Conservation (phyloP, 2,329 filamentous ascomycete species). For the Cladophialophora carrionii region DNA sequence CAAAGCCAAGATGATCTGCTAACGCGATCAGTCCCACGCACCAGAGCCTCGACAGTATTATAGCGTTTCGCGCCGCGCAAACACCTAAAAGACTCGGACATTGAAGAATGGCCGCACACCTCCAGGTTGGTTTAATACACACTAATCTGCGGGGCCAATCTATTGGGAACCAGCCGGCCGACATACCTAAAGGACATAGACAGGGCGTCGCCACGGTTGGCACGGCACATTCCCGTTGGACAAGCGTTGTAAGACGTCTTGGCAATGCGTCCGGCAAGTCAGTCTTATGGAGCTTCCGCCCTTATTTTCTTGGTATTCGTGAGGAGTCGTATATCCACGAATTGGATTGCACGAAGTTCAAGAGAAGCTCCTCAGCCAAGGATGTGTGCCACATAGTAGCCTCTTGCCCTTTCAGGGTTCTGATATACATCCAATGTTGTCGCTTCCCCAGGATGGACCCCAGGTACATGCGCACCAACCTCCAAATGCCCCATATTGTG, state of each 20-base stretch:
- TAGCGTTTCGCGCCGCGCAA: neutral
- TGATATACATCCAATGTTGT: neutral
- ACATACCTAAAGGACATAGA: neutral
- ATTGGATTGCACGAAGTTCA: neutral
- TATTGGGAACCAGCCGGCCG: slow-evolving; percentile 1
- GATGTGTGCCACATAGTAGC: slow-evolving; percentile 14
- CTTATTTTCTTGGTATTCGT: slow-evolving; percentile 3
- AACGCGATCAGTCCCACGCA: neutral
- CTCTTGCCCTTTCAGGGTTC: slow-evolving; percentile 5
- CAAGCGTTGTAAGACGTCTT: slow-evolving; percentile 14
- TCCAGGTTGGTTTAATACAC: neutral
- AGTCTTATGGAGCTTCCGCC: slow-evolving; percentile 9
- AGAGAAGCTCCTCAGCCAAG: slow-evolving; percentile 11
- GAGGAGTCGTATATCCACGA: slow-evolving; percentile 1
- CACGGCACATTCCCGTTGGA: slow-evolving; percentile 2
- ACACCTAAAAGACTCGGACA: neutral
- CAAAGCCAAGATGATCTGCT: neutral
- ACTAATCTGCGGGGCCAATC: slow-evolving; percentile 7
- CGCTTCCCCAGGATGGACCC: slow-evolving; percentile 5
- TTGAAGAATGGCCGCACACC: slow-evolving; percentile 2
- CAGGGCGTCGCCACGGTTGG: neutral
- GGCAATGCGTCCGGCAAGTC: slow-evolving; percentile 6
- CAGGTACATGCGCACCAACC: neutral
- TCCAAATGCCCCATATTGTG: slow-evolving; percentile 2
- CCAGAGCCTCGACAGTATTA: neutral